Evolutionary conservation across 2,329 filamentous ascomycete species (phyloP), one percentile per base, ranked within the genome.

Genomic region (Aspergillus floridensis): DNA sequence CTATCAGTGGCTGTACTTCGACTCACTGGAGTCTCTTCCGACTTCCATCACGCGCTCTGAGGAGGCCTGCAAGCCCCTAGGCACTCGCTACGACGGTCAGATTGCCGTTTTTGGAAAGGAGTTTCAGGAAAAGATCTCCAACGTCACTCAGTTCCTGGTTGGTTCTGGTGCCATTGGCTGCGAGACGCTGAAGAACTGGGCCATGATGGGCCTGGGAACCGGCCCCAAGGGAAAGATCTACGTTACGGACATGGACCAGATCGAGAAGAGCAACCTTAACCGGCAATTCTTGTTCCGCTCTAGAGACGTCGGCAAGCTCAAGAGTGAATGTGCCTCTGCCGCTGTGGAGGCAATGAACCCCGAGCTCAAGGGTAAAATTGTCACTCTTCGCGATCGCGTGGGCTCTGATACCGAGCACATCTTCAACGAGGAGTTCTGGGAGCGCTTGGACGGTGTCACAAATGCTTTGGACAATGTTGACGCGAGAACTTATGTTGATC

Each of bases 101-200:
- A 96, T 99, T 71, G 93, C 92, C 2, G 95, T 99, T 1, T 96
- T 99, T 66, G 95, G 95, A 63, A 89, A 86, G 69, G 91, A 96
- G 64, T 99, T 88, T 77, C 95, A 99, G 77, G 89, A 96, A 54
- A 97, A 96, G 82, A 85, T 99, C 66, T 86, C 89, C 61, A 96
- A 97, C 70, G 78, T 95, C 62, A 95, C 88, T 71, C 87, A 98
- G 70, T 99, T 99, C 81, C 83, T 99, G 57, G 95, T 99, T 59
- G 95, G 95, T 67, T 92, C 95, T 50, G 95, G 95, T 69, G 95
- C 96, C 64, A 99, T 99, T 74, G 95, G 95, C 49, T 99, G 95
- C 72, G 95, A 99, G 74, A 99, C 98, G 90, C 81, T 99, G 67
- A 99, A 99, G 86, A 98, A 98, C 77, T 99, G 95, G 93, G 93